Evolutionary conservation across 1,139 yeast genomes (phyloP), one percentile per base, ranked within the genome.

Genomic region (Fermentozyma sake): DNA sequence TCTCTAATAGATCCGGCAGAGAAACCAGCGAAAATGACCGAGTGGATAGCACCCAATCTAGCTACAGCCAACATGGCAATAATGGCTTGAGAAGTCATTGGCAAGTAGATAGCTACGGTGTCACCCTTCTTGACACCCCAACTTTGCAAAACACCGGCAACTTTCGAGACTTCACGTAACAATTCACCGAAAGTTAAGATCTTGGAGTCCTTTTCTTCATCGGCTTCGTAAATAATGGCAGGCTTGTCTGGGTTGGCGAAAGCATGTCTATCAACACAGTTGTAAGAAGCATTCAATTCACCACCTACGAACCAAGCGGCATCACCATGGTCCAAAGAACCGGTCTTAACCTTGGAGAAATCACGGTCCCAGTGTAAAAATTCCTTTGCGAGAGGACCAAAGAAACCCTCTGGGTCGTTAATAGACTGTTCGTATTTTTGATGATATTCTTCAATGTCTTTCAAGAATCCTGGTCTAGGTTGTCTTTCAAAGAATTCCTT

Each of bases 191-290:
- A 91, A 22, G 97, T 86, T 55, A 89, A 70, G 35, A 61, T 68
- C 50, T 75, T 70, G 44, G 79, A 74, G 43, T 87, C 94, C 29
- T 61, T 62, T 56, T 86, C 94, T 45, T 84, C 93, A 57, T 91
- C 98, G 32, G 96, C 96, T 66, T 91, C 98, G 65, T 84, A 89
- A 46, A 89, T 82, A 39, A 91, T 67, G 35, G 98, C 98, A 18
- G 76, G 71, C 66, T 87, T 86, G 52, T 86, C 76, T 34, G 98
- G 98, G 53, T 73, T 81, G 32, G 71, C 72, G 42, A 82, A 72
- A 7, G 98, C 98, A 53, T 86, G 95, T 67, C 97, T 79, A 62
- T 91, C 98, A 44, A 91, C 95, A 73, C 96, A 84, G 69, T 91
- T 91, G 68, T 81, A 89, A 35, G 86, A 72, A 27, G 98, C 97